Percentiles rank a stretch among this genome's conserved stretches.
phyloP scores from a whole-genome alignment of 192 early-diverging fungal species.

The Entomortierella chlamydospora region DNA sequence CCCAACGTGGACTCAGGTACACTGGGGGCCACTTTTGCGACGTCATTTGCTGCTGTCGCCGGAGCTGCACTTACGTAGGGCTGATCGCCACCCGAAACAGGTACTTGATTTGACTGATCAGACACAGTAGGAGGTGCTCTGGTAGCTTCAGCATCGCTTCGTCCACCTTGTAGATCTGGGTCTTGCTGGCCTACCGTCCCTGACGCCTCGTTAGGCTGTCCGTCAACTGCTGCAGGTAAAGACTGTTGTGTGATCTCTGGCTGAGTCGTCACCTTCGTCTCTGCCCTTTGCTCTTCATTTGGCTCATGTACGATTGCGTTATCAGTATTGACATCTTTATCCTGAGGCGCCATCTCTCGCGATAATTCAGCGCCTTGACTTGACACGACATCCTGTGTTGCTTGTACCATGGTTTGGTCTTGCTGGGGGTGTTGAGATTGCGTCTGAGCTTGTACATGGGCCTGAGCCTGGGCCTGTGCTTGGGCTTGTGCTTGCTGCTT shows the following conservation, averaged over 20 bases:
- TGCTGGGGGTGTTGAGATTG: not conserved
- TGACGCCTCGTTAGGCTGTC: not conserved
- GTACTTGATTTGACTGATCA: not conserved
- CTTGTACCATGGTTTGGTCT: not conserved
- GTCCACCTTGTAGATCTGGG: not conserved
- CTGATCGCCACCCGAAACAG: not conserved
- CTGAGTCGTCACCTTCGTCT: not conserved
- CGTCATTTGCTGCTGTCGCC: constrained; percentile 5
- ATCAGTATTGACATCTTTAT: constrained; percentile 5
- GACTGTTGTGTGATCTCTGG: not conserved
- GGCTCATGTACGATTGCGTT: not conserved
- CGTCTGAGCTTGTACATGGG: constrained; percentile 7
- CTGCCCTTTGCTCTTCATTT: constrained; percentile 1
- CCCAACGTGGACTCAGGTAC: constrained; percentile 25
- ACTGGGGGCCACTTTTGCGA: constrained; percentile 1
- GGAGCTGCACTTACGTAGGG: not conserved
- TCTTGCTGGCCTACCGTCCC: not conserved
- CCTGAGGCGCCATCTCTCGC: not conserved
- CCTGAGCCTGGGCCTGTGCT: constrained; percentile 12
- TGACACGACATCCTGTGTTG: not conserved
- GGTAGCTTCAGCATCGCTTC: not conserved
- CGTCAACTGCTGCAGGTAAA: not conserved
- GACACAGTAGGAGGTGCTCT: not conserved
- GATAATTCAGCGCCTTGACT: not conserved
- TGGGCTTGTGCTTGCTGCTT: constrained; percentile 30